Conservation (phyloP, 2,329 filamentous ascomycete genomes). For the Cercospora janseana region DNA sequence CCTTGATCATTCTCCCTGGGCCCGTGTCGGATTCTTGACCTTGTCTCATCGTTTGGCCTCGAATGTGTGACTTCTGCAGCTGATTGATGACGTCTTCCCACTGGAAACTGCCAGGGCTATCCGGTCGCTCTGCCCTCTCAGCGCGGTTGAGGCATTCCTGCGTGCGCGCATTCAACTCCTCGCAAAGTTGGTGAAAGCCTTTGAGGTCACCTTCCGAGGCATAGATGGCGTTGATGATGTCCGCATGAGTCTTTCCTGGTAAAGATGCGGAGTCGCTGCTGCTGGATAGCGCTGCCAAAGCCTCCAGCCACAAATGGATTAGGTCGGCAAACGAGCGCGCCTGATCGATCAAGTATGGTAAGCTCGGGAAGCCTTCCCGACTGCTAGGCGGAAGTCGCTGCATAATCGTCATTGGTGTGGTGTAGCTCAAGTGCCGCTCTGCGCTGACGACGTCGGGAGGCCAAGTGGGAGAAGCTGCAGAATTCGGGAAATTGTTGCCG, state of each 20-base stretch:
- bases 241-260: constrained; percentile 30
- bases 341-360: constrained; percentile 90
- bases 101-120: constrained; percentile 48
- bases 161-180: constrained; percentile 48
- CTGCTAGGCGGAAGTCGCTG: constrained; percentile 75
- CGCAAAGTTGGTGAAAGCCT: constrained; percentile 51
- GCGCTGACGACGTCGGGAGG: constrained; percentile 32
- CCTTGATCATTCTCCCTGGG: constrained; percentile 32
- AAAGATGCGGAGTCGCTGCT: constrained; percentile 19
- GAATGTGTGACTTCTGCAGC: constrained; percentile 31
- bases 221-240: constrained; percentile 37
- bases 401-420: constrained; percentile 86
- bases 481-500: constrained; percentile 44
- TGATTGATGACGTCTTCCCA: constrained; percentile 56
- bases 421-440: constrained; percentile 57
- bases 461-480: constrained; percentile 30
- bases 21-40: constrained; percentile 26
- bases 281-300: constrained; percentile 34
- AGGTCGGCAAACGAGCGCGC: constrained; percentile 80
- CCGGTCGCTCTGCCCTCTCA: constrained; percentile 53
- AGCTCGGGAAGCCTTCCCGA: constrained; percentile 85
- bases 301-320: constrained; percentile 75
- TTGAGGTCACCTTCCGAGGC: constrained; percentile 47
- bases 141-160: constrained; percentile 52
- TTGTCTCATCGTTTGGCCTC: constrained; percentile 31